Percentiles rank a stretch among this genome's conserved stretches.
Evolutionary conservation across 2,329 filamentous ascomycete species (phyloP).

Genomic region (Trichophyton verrucosum): DNA sequence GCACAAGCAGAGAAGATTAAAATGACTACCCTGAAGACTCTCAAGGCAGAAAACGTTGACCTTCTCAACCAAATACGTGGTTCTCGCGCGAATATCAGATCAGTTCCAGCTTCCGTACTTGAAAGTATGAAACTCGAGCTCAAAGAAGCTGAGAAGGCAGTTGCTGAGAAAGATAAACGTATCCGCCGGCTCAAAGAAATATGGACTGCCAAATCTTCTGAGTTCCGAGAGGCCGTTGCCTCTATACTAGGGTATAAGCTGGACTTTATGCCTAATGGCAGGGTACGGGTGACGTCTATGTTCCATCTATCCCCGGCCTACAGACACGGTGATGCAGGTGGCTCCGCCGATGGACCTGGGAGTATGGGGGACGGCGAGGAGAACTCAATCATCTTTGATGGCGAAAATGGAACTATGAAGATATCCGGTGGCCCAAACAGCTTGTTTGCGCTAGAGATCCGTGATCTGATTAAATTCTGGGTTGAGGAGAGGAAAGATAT

Average conservation of each 20-base stretch:
- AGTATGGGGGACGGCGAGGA: conserved; percentile 38
- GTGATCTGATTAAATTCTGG: conserved; percentile 85
- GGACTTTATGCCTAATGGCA: conserved; percentile 92
- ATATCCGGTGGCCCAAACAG: conserved; percentile 81
- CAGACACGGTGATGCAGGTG: conserved; percentile 33
- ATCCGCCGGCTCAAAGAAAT: conserved; percentile 81
- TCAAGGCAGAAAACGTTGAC: conserved; percentile 73
- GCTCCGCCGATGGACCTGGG: conserved; percentile 48
- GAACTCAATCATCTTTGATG: conserved; percentile 67
- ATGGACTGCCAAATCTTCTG: conserved; percentile 77
- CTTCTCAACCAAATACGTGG: conserved; percentile 59
- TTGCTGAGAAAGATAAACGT: conserved; percentile 62
- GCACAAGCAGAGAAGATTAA: conserved; percentile 76
- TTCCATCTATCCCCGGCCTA: conserved; percentile 56
- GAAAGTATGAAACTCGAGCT: conserved; percentile 65
- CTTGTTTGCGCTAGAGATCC: conserved; percentile 72
- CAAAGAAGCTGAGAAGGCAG: conserved; percentile 55
- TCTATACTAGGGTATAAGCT: conserved; percentile 88
- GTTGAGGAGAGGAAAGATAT: conserved; percentile 88
- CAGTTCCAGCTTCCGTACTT: conserved; percentile 66
- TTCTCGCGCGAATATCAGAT: conserved; percentile 38
- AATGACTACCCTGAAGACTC: conserved; percentile 59
- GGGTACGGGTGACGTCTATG: conserved; percentile 79
- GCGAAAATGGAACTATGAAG: conserved; percentile 95
- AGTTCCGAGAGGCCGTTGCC: conserved; percentile 92